These are phyloP conservation scores for Thermothielavioides terrestris DNA, from an alignment of 495 filamentous ascomycete species.

Conservation along the genomic window DNA sequence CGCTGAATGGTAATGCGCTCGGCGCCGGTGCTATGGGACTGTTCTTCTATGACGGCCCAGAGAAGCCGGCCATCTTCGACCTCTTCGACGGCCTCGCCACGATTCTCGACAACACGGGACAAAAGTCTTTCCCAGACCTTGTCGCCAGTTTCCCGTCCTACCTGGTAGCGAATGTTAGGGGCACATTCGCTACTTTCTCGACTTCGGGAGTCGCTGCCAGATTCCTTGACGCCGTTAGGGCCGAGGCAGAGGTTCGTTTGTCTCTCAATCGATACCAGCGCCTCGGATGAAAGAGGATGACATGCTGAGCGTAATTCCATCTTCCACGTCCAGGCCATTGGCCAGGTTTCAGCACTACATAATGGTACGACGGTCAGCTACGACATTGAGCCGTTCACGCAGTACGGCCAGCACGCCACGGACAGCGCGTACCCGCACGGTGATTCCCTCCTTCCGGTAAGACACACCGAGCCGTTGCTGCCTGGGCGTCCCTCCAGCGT, in stretches of 20 bases:
- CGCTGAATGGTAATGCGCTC: slow-evolving; percentile 34
- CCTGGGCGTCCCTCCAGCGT: too few species aligned
- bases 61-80: slow-evolving; percentile 47
- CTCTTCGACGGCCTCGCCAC: slow-evolving; percentile 46
- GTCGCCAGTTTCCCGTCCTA: slow-evolving; percentile 19
- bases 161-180: slow-evolving; percentile 13
- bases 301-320: too few species aligned
- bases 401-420: slow-evolving; percentile 17
- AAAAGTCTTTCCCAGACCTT: slow-evolving; percentile 43
- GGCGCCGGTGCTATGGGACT: slow-evolving; percentile 49
- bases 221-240: slow-evolving; percentile 14
- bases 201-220: slow-evolving; percentile 10
- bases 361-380: slow-evolving; percentile 11
- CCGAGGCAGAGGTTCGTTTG: slow-evolving; percentile 8
- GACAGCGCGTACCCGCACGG: slow-evolving; percentile 20
- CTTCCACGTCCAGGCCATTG: background rate
- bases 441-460: slow-evolving; percentile 21
- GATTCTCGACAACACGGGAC: slow-evolving; percentile 38
- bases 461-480: too few species aligned
- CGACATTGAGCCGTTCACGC: slow-evolving; percentile 22
- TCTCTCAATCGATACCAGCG: background rate
- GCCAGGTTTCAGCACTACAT: background rate
- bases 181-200: slow-evolving; percentile 18
- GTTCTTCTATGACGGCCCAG: slow-evolving; percentile 51
- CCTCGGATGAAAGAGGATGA: background rate